Conservation (phyloP, 805 yeast species). For the Lipomyces yamadae region DNA sequence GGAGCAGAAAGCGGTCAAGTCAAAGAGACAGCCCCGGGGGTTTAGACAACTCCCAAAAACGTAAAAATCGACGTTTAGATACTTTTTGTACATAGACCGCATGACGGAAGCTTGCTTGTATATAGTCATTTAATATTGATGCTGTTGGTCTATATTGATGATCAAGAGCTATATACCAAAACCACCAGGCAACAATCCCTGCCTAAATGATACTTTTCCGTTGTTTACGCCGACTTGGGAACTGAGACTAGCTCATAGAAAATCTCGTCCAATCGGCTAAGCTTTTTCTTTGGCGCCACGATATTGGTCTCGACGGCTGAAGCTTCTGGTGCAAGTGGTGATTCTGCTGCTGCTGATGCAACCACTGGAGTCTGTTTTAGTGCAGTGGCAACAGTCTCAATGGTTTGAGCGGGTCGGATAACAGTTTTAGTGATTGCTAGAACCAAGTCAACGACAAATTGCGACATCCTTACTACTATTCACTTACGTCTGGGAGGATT, state of each 20-base stretch:
- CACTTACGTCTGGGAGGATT: conserved; percentile 34
- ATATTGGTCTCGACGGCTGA: conserved; percentile 9
- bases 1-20: neutral
- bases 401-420: conserved; percentile 28
- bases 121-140: neutral
- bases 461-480: neutral
- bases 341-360: neutral
- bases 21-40: neutral
- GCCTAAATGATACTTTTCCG: neutral
- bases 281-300: conserved; percentile 19
- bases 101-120: neutral
- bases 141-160: neutral
- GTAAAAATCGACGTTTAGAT: neutral
- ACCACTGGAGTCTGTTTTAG: conserved; percentile 11
- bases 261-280: conserved; percentile 31
- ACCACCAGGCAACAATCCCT: neutral
- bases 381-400: conserved; percentile 35
- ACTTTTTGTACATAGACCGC: too few relatives aligned
- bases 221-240: conserved; percentile 42
- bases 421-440: conserved; percentile 28
- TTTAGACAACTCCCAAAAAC: neutral
- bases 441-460: neutral
- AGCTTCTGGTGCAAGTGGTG: conserved; percentile 10
- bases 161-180: neutral
- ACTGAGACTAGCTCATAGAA: conserved; percentile 44